Base-by-base conservation (phyloP, 345 rosid genomes). In the Sisymbrium altissimum region DNA sequence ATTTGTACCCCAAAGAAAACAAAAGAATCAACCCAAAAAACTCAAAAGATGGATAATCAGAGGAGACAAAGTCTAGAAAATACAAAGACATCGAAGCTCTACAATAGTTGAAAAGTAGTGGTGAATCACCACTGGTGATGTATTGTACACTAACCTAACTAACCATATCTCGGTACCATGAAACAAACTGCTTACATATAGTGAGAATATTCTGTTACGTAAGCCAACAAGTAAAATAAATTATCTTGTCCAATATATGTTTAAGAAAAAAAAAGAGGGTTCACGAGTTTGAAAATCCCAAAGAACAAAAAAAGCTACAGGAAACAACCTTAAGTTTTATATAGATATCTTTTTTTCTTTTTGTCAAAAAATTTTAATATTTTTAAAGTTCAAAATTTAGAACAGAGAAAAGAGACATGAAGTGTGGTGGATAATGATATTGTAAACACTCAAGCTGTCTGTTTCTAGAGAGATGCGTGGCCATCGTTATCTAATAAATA, bases 401-500 rank as follows among this genome's bases (percentile, higher is more conserved):
- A 36, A 23, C 3, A 48, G 48, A 56, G 48, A 52, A 40, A 53
- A 43, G 29, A 59, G 75, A 57, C 43, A 62, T 59, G 40, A 63
- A 72, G 43, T 49, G 76, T 72, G 69, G 64, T 43, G 38, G 71
- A 27, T 59, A 64, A 65, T 56, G 58, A 73, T 73, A 30, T 9
- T 60, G 40, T 53, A 53, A 45, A 46, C 69, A 68, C 64, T 75
- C 79, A 53, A 75, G 74, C 64, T 69, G 74, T 43, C 79, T 75
- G 57, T 66, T 67, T 19, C 13, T 39, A 32, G 60, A 57, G 27
- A 58, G 55, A 66, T 38, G 64, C 67, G 72, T 73, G 66, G 71
- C 66, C 78, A 73, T 73, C 72, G 53, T 74, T 48, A 66, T 74
- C 78, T 55, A 72, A 62, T 73, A 73, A 72, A 72, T 73, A 45